These are phyloP conservation scores for Schoenoplectus tabernaemontani DNA, from an alignment of 202 grass and related monocot genomes.

Conservation along the genomic window DNA sequence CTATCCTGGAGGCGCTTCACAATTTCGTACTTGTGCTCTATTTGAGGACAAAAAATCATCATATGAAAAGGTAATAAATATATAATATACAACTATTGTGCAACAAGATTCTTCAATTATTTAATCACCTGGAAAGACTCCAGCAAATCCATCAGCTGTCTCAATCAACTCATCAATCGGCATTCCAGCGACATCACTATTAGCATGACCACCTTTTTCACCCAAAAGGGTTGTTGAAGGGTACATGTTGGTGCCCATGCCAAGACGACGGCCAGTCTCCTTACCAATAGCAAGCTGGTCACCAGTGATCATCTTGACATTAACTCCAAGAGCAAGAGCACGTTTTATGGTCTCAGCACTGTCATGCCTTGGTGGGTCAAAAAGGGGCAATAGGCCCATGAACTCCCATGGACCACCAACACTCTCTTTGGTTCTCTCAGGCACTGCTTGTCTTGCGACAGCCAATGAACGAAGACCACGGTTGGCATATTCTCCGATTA, in stretches of 20 bases:
- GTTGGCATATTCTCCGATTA: constrained; percentile 59
- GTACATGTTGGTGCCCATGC: constrained; percentile 99
- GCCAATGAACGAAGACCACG: constrained; percentile 73
- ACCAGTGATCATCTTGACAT: constrained; percentile 95
- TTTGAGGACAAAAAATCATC: background rate
- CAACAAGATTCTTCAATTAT: constrained; percentile 10
- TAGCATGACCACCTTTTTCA: constrained; percentile 44
- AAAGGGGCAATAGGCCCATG: constrained; percentile 68
- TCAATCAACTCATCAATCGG: constrained; percentile 87
- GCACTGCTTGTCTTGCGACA: constrained; percentile 72
- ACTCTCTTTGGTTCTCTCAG: constrained; percentile 68
- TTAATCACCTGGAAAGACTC: constrained; percentile 50
- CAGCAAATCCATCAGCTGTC: constrained; percentile 82
- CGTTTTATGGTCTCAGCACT: constrained; percentile 86
- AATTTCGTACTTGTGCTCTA: constrained; percentile 95
- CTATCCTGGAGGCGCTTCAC: constrained; percentile 77
- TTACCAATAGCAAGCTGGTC: constrained; percentile 94
- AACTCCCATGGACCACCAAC: constrained; percentile 67
- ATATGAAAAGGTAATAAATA: background rate
- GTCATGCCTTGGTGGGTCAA: constrained; percentile 85
- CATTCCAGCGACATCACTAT: constrained; percentile 40
- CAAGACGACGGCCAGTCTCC: constrained; percentile 69
- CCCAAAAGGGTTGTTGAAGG: constrained; percentile 65
- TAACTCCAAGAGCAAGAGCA: constrained; percentile 67
- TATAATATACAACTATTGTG: background rate